Conservation (phyloP, 208 protist species). For the Crithidia acanthocephali region DNA sequence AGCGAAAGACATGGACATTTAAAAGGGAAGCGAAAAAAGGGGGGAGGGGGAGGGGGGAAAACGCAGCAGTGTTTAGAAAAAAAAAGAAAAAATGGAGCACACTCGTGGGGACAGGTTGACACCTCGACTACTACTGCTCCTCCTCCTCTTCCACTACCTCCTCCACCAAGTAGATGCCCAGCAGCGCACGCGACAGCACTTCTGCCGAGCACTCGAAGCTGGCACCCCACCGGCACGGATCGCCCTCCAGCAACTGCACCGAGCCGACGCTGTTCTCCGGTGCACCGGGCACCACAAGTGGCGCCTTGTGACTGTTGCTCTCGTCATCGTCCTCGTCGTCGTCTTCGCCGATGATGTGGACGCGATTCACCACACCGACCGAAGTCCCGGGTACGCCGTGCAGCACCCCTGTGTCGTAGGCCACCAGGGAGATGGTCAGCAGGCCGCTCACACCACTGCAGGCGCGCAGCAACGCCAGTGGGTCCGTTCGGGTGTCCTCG, state of each 20-base stretch:
- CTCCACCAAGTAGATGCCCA: constrained; percentile 59
- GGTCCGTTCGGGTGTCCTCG: constrained; percentile 20
- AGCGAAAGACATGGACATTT: neutral
- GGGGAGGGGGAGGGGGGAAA: neutral
- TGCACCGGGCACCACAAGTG: constrained; percentile 2
- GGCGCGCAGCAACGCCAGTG: constrained; percentile 44
- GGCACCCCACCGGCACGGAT: constrained; percentile 75
- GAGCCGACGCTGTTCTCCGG: constrained; percentile 34
- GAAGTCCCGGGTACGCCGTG: constrained; percentile 80
- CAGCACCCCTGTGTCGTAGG: constrained; percentile 78
- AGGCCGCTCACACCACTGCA: constrained; percentile 63
- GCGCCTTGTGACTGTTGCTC: constrained; percentile 3
- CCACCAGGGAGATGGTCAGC: constrained; percentile 74
- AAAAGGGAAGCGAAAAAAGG: constrained; percentile 2
- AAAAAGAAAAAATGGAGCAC: constrained; percentile 14
- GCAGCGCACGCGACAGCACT: constrained; percentile 55
- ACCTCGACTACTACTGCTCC: neutral
- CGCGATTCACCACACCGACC: constrained; percentile 80
- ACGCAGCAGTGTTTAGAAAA: neutral
- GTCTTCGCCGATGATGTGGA: constrained; percentile 31
- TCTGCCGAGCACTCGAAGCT: constrained; percentile 53
- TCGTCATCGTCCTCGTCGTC: constrained; percentile 21
- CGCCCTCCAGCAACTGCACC: constrained; percentile 85
- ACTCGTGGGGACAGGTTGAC: neutral
- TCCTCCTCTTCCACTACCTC: constrained; percentile 38